Base-by-base conservation (phyloP, 2,329 filamentous ascomycete genomes). In the Botrytis pseudocinerea region DNA sequence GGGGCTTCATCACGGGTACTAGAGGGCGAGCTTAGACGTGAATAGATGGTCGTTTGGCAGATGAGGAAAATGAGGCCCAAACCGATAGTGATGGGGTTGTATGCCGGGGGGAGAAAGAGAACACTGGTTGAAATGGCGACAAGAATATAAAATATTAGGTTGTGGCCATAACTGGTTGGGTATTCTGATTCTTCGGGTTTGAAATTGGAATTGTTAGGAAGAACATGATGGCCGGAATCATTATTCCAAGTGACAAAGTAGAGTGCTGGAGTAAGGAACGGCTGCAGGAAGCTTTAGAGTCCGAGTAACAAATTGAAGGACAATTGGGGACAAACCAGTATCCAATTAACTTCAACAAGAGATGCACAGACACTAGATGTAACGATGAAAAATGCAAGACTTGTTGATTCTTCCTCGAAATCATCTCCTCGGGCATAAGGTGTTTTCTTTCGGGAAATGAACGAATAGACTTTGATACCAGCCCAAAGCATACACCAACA, bases 401-500 rank as follows among this genome's bases (percentile, higher is more conserved):
- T 60, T n/a, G 51, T 72, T 60, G 70, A 38, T n/a, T 72, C 51
- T 3, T 61, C 70, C 18, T 72, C 42, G n/a, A 28, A 14, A 12
- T 61, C 32, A 32, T 25, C 40, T 42, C 51, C 28, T 60, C 22
- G 48, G 46, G 25, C 44, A 32, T 16, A 18, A 20, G 25, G 40
- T 22, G 4, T 46, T 20, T 60, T 68, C 62, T 72, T 46, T 48
- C 61, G 32, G 1, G 61, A 66, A 60, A 68, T 32, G 28, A n/a
- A 42, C 25, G 62, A 72, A 69, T 68, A 60, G 28, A 61, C 32
- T 69, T 60, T 69, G 63, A 68, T 72, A 69, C 70, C 62, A 51
- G 51, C 70, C 70, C 70, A 72, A n/a, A 72, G 51, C 18, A 72
- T 61, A 38, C 62, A 72, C 62, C 63, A 72, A 54, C 48, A 68